Conservation (phyloP, 2,329 filamentous ascomycete genomes). For the Epichloe scottii region DNA sequence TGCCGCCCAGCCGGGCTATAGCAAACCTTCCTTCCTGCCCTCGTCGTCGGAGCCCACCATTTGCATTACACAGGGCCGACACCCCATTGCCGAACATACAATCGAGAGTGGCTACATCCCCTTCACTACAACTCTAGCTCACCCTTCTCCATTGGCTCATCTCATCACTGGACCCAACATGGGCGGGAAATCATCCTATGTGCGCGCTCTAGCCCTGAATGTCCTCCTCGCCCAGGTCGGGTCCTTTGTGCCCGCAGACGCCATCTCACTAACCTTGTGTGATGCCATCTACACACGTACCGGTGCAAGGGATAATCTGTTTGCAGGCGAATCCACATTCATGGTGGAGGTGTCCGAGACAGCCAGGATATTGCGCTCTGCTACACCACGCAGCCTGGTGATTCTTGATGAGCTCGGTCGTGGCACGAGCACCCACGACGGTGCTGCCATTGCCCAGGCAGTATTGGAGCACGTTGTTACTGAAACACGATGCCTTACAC, state of each 20-base stretch:
- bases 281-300: conserved; percentile 93
- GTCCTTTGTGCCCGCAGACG: conserved; percentile 76
- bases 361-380: conserved; percentile 76
- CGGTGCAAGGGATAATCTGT: conserved; percentile 92
- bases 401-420: conserved; percentile 91
- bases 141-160: conserved; percentile 55
- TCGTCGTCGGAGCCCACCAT: conserved; percentile 55
- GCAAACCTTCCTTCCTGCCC: conserved; percentile 56
- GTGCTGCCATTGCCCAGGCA: conserved; percentile 86
- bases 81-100: conserved; percentile 91
- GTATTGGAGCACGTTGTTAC: conserved; percentile 76
- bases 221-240: conserved; percentile 91
- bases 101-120: conserved; percentile 81
- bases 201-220: conserved; percentile 82
- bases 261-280: conserved; percentile 63
- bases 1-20: conserved; percentile 77
- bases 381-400: conserved; percentile 71
- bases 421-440: conserved; percentile 90
- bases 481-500: conserved; percentile 61
- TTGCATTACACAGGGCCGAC: conserved; percentile 52
- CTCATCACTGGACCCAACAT: conserved; percentile 96
- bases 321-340: conserved; percentile 89
- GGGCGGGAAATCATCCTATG: conserved; percentile 97
- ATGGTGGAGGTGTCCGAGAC: conserved; percentile 97
- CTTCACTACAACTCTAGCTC: conserved; percentile 66